phyloP scores from a whole-genome alignment of 495 filamentous ascomycete genomes.

The Lasiosphaeria hispida region DNA sequence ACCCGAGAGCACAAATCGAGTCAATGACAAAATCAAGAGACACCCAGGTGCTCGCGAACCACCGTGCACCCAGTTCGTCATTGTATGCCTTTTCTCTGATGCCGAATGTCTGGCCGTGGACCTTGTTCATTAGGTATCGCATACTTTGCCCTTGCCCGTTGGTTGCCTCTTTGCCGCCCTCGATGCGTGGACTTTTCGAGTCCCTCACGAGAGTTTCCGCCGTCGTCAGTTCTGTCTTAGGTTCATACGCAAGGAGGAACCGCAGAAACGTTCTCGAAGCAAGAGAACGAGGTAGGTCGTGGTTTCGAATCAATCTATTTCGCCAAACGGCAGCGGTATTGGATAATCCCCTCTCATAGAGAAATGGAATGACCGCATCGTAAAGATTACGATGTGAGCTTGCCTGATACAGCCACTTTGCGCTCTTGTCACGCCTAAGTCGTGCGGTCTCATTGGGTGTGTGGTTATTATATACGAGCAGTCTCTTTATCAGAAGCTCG shows the following conservation, averaged over 20 bases:
- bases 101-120: slow-evolving; percentile 44
- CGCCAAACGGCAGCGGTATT: slow-evolving; percentile 61
- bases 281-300: slow-evolving; percentile 29
- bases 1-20: slow-evolving; percentile 61
- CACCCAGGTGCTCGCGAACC: slow-evolving; percentile 66
- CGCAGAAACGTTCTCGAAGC: slow-evolving; percentile 33
- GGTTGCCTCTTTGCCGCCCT: neutral
- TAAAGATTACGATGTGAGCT: slow-evolving; percentile 58
- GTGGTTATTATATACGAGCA: slow-evolving; percentile 27
- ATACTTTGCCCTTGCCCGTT: slow-evolving; percentile 10
- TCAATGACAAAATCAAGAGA: slow-evolving; percentile 62
- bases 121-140: slow-evolving; percentile 41
- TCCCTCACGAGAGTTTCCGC: neutral
- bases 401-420: slow-evolving; percentile 49
- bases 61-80: slow-evolving; percentile 62
- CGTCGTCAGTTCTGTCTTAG: slow-evolving; percentile 11
- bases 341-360: slow-evolving; percentile 49
- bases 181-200: no score
- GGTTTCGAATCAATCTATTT: slow-evolving; percentile 24
- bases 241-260: slow-evolving; percentile 35
- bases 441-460: neutral
- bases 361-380: slow-evolving; percentile 54
- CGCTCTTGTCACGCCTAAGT: slow-evolving; percentile 17
- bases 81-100: slow-evolving; percentile 49
- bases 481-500: slow-evolving; percentile 30